Evolutionary conservation across 192 early-diverging fungal species (phyloP).

Genomic region (Coemansia erecta): DNA sequence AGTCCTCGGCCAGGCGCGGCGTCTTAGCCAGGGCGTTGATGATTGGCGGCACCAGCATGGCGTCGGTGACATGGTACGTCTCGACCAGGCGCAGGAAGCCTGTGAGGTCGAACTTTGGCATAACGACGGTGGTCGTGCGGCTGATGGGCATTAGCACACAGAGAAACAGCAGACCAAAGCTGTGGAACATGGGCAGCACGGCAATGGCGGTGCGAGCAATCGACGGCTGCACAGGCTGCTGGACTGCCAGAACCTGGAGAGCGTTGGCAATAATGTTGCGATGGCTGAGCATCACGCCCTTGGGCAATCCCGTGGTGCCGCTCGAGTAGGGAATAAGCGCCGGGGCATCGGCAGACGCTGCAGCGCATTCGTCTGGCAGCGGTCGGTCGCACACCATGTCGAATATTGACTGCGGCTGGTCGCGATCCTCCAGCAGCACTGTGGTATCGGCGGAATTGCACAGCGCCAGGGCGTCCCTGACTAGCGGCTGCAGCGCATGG

Average conservation of each 20-base stretch:
- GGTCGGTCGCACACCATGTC: background rate
- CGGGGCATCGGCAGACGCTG: background rate
- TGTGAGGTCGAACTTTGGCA: slow-evolving; percentile 66
- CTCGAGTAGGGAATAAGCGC: slow-evolving; percentile 67
- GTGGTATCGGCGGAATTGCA: background rate
- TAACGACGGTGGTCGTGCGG: slow-evolving; percentile 54
- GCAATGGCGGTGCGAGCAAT: slow-evolving; percentile 14
- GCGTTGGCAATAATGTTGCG: slow-evolving; percentile 65
- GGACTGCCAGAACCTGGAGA: slow-evolving; percentile 27
- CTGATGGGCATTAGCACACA: slow-evolving; percentile 24
- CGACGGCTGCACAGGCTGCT: background rate
- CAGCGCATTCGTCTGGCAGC: background rate
- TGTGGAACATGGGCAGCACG: slow-evolving; percentile 69
- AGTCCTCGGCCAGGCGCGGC: slow-evolving; percentile 58
- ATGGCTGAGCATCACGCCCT: slow-evolving; percentile 65
- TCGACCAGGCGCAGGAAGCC: slow-evolving; percentile 60
- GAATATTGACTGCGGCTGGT: slow-evolving; percentile 3
- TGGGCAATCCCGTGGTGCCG: slow-evolving; percentile 67
- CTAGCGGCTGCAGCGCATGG: slow-evolving; percentile 4
- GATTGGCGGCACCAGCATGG: slow-evolving; percentile 63
- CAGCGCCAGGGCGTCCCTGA: background rate
- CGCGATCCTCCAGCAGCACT: background rate
- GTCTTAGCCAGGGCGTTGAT: slow-evolving; percentile 68
- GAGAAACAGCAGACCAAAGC: slow-evolving; percentile 35
- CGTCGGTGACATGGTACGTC: slow-evolving; percentile 59